Evolutionary conservation across 176 grass and related monocot species (phyloP).

Genomic region (Oropetium thomaeum): DNA sequence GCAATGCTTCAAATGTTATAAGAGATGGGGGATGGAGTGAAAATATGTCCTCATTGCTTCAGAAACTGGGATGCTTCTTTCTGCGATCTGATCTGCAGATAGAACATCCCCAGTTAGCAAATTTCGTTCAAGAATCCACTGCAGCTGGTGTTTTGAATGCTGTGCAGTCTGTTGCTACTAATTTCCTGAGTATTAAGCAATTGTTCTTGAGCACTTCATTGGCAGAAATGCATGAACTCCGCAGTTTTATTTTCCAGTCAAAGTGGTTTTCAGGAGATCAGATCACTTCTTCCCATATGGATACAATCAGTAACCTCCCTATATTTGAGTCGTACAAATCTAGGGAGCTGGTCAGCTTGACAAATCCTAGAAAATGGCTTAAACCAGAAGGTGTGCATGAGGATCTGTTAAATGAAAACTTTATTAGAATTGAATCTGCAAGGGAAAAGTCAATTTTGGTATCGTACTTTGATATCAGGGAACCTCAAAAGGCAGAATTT

Average conservation of each 20-base stretch:
- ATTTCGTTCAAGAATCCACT: slow-evolving; percentile 80
- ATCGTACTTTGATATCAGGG: slow-evolving; percentile 67
- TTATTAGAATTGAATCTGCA: slow-evolving; percentile 78
- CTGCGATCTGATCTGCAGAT: slow-evolving; percentile 70
- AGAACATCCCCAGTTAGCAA: slow-evolving; percentile 77
- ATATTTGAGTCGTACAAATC: slow-evolving; percentile 97
- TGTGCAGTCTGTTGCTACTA: slow-evolving; percentile 62
- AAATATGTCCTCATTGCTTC: slow-evolving; percentile 88
- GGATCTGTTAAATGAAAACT: slow-evolving; percentile 77
- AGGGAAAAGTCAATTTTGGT: slow-evolving; percentile 88
- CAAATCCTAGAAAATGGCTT: slow-evolving; percentile 82
- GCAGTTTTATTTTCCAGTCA: slow-evolving; percentile 93
- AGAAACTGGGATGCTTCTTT: slow-evolving; percentile 84
- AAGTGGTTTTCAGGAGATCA: slow-evolving; percentile 94
- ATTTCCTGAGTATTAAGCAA: slow-evolving; percentile 48
- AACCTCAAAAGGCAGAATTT: slow-evolving; percentile 82
- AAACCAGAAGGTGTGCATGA: slow-evolving; percentile 88
- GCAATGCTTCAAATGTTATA: slow-evolving; percentile 84
- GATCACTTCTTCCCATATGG: slow-evolving; percentile 54
- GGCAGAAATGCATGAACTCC: slow-evolving; percentile 86
- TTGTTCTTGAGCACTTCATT: slow-evolving; percentile 57
- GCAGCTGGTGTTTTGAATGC: slow-evolving; percentile 88
- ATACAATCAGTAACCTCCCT: slow-evolving; percentile 70
- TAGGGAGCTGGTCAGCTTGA: slow-evolving; percentile 71
- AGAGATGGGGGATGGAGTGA: slow-evolving; percentile 94